phyloP scores from a whole-genome alignment of 257 asterid genomes.

The Ehretia macrophylla region DNA sequence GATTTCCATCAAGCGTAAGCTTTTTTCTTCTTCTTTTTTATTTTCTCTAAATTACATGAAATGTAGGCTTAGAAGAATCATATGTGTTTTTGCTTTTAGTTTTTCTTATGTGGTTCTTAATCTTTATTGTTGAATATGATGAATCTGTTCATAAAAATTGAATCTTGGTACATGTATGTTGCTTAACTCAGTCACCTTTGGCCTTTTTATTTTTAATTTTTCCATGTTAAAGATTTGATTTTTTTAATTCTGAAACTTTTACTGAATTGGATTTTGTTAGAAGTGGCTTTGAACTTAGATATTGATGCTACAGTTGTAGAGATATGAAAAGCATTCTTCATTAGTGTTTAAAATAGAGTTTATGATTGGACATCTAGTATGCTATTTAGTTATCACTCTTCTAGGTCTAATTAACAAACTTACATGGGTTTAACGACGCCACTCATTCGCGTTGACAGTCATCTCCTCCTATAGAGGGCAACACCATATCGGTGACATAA shows the following conservation, averaged over 20 bases:
- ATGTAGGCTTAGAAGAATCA: not conserved
- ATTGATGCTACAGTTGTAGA: not conserved
- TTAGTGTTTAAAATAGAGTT: too few species aligned
- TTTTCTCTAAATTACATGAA: not conserved
- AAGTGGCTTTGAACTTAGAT: not conserved
- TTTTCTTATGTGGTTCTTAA: conserved; percentile 6
- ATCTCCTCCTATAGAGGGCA: not conserved
- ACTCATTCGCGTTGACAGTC: too few species aligned
- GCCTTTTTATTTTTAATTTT: too few species aligned
- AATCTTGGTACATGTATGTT: not conserved
- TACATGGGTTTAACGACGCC: too few species aligned
- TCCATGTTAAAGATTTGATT: not conserved
- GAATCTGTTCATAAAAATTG: too few species aligned
- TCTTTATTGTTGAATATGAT: conserved; percentile 4
- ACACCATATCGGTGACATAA: not conserved
- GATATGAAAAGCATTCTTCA: too few species aligned
- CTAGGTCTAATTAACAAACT: too few species aligned
- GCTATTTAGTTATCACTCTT: too few species aligned
- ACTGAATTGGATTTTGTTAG: not conserved
- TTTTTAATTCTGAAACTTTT: not conserved
- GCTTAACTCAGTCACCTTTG: not conserved
- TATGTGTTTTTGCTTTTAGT: conserved; percentile 17
- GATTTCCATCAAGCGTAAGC: conserved; percentile 84
- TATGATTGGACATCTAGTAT: too few species aligned
- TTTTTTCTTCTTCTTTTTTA: conserved; percentile 1